Evolutionary conservation across 2,329 filamentous ascomycete species (phyloP).

Genomic region (Colletotrichum costaricense): DNA sequence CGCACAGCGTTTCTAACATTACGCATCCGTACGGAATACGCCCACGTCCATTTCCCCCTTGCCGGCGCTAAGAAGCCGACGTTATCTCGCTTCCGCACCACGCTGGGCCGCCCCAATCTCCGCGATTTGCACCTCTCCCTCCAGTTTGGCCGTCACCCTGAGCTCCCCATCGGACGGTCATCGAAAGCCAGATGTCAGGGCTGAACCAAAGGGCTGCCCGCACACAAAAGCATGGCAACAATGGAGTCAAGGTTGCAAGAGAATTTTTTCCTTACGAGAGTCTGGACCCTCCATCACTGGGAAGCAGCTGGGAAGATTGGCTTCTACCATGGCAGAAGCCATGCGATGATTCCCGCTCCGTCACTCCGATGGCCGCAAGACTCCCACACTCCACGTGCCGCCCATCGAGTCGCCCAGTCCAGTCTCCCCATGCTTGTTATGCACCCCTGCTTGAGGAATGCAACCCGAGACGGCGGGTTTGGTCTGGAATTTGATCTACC

Average conservation of each 20-base stretch:
- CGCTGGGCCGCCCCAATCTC: conserved; percentile 30
- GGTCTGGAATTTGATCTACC: conserved; percentile 19
- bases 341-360: not conserved
- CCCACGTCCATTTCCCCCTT: conserved; percentile 3
- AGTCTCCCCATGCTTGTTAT: conserved; percentile 14
- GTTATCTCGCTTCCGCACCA: conserved; percentile 33
- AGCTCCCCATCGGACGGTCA: conserved; percentile 6
- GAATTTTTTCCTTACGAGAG: not conserved
- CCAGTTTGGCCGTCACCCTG: conserved; percentile 11
- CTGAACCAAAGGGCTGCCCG: not conserved
- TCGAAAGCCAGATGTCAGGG: not conserved
- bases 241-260: conserved; percentile 18
- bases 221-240: not conserved
- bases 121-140: conserved; percentile 13
- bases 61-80: conserved; percentile 9
- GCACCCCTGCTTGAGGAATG: conserved; percentile 5
- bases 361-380: not conserved
- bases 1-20: not conserved
- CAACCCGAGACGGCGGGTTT: conserved; percentile 16
- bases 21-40: not conserved
- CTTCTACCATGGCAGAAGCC: not conserved
- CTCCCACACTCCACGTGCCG: conserved; percentile 21
- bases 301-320: not conserved
- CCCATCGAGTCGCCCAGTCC: not conserved
- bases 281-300: conserved; percentile 8